These are phyloP conservation scores for Panaeolus cyanescens DNA, from an alignment of 768 basidiomycete genomes.

Conservation along the genomic window DNA sequence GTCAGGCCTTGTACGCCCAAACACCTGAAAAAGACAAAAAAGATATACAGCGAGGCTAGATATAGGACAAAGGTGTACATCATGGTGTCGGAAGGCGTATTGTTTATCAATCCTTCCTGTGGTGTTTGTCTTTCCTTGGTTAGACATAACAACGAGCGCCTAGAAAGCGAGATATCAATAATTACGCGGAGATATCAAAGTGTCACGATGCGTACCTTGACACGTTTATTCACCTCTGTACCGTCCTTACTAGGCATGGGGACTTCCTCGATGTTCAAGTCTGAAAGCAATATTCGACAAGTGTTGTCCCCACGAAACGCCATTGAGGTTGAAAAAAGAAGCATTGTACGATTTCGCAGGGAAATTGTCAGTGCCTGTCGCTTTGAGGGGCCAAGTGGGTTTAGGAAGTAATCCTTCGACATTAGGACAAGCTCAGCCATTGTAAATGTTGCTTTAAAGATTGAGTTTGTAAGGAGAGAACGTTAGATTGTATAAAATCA, in stretches of 20 bases:
- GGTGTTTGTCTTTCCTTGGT: background rate
- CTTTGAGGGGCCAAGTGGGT: background rate
- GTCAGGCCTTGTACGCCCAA: background rate
- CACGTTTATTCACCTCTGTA: background rate
- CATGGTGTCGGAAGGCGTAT: background rate
- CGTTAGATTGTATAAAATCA: too few species aligned
- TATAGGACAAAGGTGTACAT: background rate
- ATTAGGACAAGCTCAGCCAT: background rate
- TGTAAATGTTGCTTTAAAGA: background rate
- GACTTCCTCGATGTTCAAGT: background rate
- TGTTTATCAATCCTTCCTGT: background rate
- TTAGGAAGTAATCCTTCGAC: background rate
- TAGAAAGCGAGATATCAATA: background rate
- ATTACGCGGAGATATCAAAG: too few species aligned
- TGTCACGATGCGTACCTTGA: too few species aligned
- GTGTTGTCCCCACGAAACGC: background rate
- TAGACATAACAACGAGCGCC: background rate
- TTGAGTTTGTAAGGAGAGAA: too few species aligned
- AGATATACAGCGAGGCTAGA: background rate
- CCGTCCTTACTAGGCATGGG: background rate
- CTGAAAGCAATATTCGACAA: background rate
- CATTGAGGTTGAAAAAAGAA: background rate
- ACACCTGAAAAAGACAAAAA: background rate
- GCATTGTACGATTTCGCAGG: background rate
- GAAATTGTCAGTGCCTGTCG: background rate